phyloP scores from a whole-genome alignment of 2,329 filamentous ascomycete genomes.

The Hypoxylon sp. region DNA sequence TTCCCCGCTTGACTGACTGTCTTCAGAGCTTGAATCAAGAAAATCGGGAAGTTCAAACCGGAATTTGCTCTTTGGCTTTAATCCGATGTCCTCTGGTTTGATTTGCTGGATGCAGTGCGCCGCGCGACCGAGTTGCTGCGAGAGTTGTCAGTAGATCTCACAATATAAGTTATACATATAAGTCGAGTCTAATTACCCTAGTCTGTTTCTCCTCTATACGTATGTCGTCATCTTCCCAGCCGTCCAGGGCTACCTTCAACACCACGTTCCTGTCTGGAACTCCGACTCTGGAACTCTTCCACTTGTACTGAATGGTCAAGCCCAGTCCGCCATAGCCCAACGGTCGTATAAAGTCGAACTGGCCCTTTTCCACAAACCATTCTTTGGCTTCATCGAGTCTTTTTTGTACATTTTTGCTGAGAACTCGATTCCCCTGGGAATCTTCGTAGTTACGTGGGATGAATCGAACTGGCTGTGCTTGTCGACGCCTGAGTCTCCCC shows the following conservation, averaged over 20 bases:
- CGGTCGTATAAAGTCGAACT: constrained; percentile 10
- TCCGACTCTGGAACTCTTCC: neutral
- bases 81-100: constrained; percentile 5
- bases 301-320: constrained; percentile 26
- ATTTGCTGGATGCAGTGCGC: constrained; percentile 44
- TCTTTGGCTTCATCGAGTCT: neutral
- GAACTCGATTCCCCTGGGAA: neutral
- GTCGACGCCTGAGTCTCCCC: neutral
- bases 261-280: constrained; percentile 23
- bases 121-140: constrained; percentile 38
- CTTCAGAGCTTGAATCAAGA: constrained; percentile 34
- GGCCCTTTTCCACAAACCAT: constrained; percentile 16
- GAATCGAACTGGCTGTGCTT: too few species aligned
- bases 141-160: constrained; percentile 6
- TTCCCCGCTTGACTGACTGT: constrained; percentile 32
- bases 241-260: constrained; percentile 26
- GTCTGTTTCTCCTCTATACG: constrained; percentile 11
- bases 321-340: constrained; percentile 38
- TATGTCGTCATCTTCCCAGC: constrained; percentile 6
- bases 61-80: constrained; percentile 11
- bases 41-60: neutral
- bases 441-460: neutral
- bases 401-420: neutral
- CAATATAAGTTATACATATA: neutral
- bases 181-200: constrained; percentile 20